phyloP scores from a whole-genome alignment of 768 basidiomycete species.

The Suillus placidus region DNA sequence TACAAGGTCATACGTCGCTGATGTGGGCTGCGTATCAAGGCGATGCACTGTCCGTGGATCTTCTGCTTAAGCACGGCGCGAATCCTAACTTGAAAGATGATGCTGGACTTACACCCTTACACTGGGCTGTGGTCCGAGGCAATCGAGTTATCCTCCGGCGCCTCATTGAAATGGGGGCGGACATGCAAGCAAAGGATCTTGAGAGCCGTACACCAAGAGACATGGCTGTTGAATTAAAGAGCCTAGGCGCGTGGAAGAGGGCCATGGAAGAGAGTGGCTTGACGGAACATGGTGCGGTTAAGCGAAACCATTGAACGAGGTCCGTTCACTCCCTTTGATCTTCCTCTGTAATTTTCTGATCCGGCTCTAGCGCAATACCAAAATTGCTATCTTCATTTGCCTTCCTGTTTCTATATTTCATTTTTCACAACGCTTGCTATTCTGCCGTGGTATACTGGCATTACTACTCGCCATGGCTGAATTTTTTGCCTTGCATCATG shows the following conservation, averaged over 20 bases:
- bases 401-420: conserved; percentile 79
- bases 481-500: conserved; percentile 94
- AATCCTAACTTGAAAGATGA: conserved; percentile 77
- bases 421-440: conserved; percentile 83
- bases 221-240: conserved; percentile 94
- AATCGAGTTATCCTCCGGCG: conserved; percentile 84
- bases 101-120: conserved; percentile 82
- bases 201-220: conserved; percentile 89
- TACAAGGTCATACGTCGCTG: conserved; percentile 90
- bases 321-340: conserved; percentile 33
- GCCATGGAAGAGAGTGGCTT: conserved; percentile 88
- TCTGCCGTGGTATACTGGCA: conserved; percentile 88
- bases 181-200: conserved; percentile 76
- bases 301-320: conserved; percentile 71
- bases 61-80: conserved; percentile 87
- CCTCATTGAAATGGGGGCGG: conserved; percentile 84
- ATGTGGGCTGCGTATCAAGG: conserved; percentile 99
- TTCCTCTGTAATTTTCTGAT: conserved; percentile 10
- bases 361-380: conserved; percentile 69
- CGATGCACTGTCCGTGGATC: conserved; percentile 91
- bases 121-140: conserved; percentile 98
- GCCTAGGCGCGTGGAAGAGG: conserved; percentile 84
- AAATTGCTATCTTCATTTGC: conserved; percentile 78
- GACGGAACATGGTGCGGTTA: conserved; percentile 72
- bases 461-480: conserved; percentile 82